A percentile compares a stretch with the other conserved stretches of the same genome.
Evolutionary conservation across 352 stramenopile genomes (phyloP).

Genomic region (Plasmopara viticola): DNA sequence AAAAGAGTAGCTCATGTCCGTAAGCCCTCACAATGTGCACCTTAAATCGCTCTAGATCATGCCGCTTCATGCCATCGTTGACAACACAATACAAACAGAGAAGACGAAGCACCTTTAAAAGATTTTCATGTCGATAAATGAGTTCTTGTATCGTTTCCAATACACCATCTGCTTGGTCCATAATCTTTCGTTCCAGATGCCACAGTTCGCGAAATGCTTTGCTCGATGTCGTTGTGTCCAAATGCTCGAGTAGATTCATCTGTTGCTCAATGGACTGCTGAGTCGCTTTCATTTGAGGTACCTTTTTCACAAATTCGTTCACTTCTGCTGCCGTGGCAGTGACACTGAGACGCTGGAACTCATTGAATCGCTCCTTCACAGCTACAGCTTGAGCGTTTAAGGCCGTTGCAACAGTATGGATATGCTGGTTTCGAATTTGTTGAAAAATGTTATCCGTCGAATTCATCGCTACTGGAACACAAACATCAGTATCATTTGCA

Average conservation of each 20-base stretch:
- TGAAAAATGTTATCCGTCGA: constrained; percentile 48
- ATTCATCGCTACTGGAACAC: constrained; percentile 45
- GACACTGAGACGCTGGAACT: constrained; percentile 45
- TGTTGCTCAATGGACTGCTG: constrained; percentile 55
- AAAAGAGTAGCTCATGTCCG: constrained; percentile 67
- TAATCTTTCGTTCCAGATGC: constrained; percentile 59
- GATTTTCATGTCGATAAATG: constrained; percentile 48
- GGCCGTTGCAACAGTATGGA: constrained; percentile 39
- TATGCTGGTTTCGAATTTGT: constrained; percentile 58
- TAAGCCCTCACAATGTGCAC: constrained; percentile 62
- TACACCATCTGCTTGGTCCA: constrained; percentile 37
- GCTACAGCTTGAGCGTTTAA: constrained; percentile 46
- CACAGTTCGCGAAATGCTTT: constrained; percentile 57
- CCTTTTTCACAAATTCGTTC: constrained; percentile 58
- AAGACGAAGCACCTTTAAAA: constrained; percentile 50
- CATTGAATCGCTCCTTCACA: constrained; percentile 45
- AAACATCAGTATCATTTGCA: constrained; percentile 19
- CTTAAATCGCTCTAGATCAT: constrained; percentile 40
- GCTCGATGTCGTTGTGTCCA: constrained; percentile 38
- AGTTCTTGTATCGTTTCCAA: constrained; percentile 49
- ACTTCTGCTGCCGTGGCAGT: constrained; percentile 50
- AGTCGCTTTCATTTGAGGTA: constrained; percentile 50
- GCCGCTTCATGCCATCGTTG: constrained; percentile 33
- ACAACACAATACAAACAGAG: constrained; percentile 57
- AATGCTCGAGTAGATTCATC: constrained; percentile 50